Conservation (phyloP, 129 eudicot species). For the Flaveria bidentis region DNA sequence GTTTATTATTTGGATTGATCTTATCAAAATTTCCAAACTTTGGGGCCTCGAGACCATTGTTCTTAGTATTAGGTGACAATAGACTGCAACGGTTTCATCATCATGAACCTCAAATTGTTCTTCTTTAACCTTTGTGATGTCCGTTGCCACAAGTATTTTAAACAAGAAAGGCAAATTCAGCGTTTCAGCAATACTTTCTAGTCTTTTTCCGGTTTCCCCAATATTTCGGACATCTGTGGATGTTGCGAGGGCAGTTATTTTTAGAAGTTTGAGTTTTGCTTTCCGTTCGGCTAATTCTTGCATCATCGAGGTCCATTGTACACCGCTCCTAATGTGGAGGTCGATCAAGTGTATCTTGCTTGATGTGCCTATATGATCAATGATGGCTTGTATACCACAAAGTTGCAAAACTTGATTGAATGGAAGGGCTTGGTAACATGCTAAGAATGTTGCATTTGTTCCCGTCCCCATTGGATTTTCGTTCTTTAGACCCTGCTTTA, state of each 20-base stretch:
- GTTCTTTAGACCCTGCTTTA: constrained; percentile 25
- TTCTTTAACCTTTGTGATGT: constrained; percentile 41
- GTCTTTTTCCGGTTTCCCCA: constrained; percentile 49
- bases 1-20: constrained; percentile 39
- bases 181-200: constrained; percentile 46
- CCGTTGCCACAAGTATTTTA: constrained; percentile 43
- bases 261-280: constrained; percentile 36
- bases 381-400: constrained; percentile 52
- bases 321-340: constrained; percentile 58
- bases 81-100: constrained; percentile 48
- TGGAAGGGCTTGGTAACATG: constrained; percentile 51
- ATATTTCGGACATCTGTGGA: constrained; percentile 25
- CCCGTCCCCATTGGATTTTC: constrained; percentile 32
- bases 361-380: constrained; percentile 41
- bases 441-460: constrained; percentile 39
- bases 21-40: constrained; percentile 45
- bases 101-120: constrained; percentile 42
- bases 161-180: constrained; percentile 50
- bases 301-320: constrained; percentile 55
- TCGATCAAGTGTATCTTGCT: constrained; percentile 59
- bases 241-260: constrained; percentile 47
- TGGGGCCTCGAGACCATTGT: constrained; percentile 49
- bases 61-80: constrained; percentile 40
- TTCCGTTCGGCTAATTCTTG: constrained; percentile 48
- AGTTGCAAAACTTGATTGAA: constrained; percentile 56